Evolutionary conservation across 2,329 filamentous ascomycete genomes (phyloP).

Genomic region (Colletotrichum tropicale): DNA sequence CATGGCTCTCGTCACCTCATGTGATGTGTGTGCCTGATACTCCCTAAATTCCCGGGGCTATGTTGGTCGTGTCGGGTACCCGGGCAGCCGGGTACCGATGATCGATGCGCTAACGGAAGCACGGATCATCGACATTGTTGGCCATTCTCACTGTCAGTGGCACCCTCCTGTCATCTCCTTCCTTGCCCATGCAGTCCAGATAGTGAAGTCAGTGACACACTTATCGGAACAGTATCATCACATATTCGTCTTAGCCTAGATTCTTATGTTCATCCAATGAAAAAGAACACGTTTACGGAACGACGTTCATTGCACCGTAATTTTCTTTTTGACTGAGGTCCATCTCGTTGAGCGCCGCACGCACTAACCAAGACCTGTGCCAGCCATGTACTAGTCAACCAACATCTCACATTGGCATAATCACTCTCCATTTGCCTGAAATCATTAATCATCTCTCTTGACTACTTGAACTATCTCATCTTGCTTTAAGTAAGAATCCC

Average conservation of each 20-base stretch:
- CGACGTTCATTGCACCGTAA: not conserved
- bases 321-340: not conserved
- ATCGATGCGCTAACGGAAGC: not conserved
- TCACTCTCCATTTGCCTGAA: not conserved
- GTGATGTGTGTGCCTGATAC: not conserved
- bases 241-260: not conserved
- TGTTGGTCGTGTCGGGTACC: not conserved
- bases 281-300: not conserved
- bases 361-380: not conserved
- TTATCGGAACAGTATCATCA: not conserved
- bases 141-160: not conserved
- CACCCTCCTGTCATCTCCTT: not conserved
- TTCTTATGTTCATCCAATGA: not conserved
- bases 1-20: not conserved
- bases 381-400: not conserved
- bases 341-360: not conserved
- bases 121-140: not conserved
- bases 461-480: not conserved
- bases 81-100: not conserved
- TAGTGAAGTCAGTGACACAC: not conserved
- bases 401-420: not conserved
- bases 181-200: not conserved
- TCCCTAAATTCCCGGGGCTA: not conserved
- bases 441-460: not conserved
- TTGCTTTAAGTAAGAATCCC: not conserved